Conservation (phyloP, 805 yeast genomes). For the Myxozyma udenii region DNA sequence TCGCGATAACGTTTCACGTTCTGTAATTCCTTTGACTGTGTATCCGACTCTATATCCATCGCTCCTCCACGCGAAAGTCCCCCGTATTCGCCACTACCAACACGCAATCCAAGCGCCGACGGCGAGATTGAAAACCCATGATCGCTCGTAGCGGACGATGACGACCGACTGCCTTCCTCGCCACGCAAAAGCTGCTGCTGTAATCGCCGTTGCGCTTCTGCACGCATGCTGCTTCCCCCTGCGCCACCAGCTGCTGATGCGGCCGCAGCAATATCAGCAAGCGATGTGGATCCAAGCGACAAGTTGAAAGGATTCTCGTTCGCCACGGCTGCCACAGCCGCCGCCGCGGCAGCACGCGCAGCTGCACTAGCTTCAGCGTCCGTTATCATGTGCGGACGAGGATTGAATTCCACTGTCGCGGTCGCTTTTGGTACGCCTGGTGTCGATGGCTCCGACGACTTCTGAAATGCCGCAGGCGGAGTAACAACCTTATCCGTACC, state of each 20-base stretch:
- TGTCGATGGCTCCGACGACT: slow-evolving; percentile 1
- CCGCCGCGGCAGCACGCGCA: slow-evolving; percentile 28
- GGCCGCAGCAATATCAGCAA: slow-evolving; percentile 25
- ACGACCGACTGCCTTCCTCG: not conserved
- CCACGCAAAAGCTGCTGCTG: not conserved
- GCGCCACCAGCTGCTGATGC: slow-evolving; percentile 22
- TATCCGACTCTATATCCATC: slow-evolving; percentile 17
- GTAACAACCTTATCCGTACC: too few species aligned
- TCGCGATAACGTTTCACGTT: slow-evolving; percentile 27
- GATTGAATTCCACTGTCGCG: slow-evolving; percentile 4
- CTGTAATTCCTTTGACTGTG: slow-evolving; percentile 24
- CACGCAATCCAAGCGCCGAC: not conserved
- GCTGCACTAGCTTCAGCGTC: slow-evolving; percentile 29
- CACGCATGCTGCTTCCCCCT: not conserved
- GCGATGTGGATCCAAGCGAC: slow-evolving; percentile 16
- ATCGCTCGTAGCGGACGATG: too few species aligned
- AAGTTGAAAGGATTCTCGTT: slow-evolving; percentile 3
- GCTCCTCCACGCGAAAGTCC: too few species aligned
- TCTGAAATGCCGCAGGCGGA: too few species aligned
- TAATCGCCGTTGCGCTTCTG: not conserved
- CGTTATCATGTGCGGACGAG: slow-evolving; percentile 17
- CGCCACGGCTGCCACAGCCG: slow-evolving; percentile 28
- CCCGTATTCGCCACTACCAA: too few species aligned
- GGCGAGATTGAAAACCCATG: too few species aligned
- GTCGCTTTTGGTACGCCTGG: not conserved